Conservation (phyloP, 2,329 filamentous ascomycete genomes). For the Cytospora paraplurivora region DNA sequence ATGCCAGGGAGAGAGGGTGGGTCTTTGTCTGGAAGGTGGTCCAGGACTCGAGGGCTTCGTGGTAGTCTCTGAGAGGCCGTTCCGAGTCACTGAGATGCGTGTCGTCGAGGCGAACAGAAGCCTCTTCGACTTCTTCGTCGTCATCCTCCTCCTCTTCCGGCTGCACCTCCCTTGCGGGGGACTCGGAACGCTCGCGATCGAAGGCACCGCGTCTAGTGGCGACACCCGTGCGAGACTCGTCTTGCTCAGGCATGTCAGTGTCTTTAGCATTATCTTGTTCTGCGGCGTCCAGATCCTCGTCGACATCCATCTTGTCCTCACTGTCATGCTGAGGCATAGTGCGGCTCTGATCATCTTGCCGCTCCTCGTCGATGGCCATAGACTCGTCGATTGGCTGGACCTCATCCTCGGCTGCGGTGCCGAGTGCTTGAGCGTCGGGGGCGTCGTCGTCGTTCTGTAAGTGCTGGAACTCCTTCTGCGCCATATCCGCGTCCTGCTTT, state of each 20-base stretch:
- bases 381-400: slow-evolving; percentile 82
- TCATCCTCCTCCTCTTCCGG: slow-evolving; percentile 38
- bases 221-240: slow-evolving; percentile 61
- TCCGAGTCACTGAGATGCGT: slow-evolving; percentile 65
- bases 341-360: slow-evolving; percentile 51
- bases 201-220: slow-evolving; percentile 62
- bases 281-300: slow-evolving; percentile 46
- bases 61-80: slow-evolving; percentile 50
- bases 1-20: slow-evolving; percentile 79
- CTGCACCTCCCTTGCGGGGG: slow-evolving; percentile 37
- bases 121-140: slow-evolving; percentile 51
- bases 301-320: slow-evolving; percentile 38
- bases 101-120: slow-evolving; percentile 66
- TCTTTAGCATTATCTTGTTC: slow-evolving; percentile 44
- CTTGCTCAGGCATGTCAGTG: slow-evolving; percentile 48
- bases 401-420: slow-evolving; percentile 84
- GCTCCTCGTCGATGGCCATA: slow-evolving; percentile 79
- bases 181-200: slow-evolving; percentile 51
- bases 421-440: slow-evolving; percentile 89
- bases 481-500: slow-evolving; percentile 64
- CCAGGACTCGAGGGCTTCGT: slow-evolving; percentile 74
- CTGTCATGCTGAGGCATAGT: slow-evolving; percentile 55
- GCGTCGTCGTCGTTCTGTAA: slow-evolving; percentile 79
- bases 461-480: slow-evolving; percentile 88
- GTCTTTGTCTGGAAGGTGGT: slow-evolving; percentile 80